Base-by-base conservation (phyloP, 2,329 filamentous ascomycete genomes). In the Colletotrichum navitas region DNA sequence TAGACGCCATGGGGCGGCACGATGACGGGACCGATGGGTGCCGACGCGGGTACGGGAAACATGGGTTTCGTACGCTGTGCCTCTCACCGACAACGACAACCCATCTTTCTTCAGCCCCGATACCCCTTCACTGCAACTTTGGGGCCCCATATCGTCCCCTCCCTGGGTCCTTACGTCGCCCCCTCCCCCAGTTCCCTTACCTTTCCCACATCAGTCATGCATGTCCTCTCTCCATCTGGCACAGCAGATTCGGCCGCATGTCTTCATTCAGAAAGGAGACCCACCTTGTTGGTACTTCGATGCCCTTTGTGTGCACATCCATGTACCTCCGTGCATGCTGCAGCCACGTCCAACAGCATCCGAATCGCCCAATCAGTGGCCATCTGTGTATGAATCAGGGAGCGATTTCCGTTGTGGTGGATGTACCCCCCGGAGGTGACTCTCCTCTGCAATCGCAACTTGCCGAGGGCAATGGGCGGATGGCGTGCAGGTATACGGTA, bases 1-100 rank as follows among this genome's bases (percentile, higher is more conserved):
- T 24, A 34, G 34, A 39, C 29, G 51, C 29, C 32, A 56, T 68
- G 52, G 49, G 10, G 47, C 66, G 66, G 60, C 51, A 63, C 51
- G 66, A 68, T 11, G 52, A 64, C 26, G 60, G 51, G 32, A 26
- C 34, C 54, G 32, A 11, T 51, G 39, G 54, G 4, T 18, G 29
- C n/a, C 39, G 58, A 36, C 32, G 24, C 60, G 60, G 60, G 60
- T 51, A 14, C 45, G 43, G 60, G 34, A 41, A 26, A 24, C 21
- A 62, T 41, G 16, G n/a, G 12, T n/a, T 36, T 39, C 32, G 29
- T 29, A 49, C 10, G 12, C 32, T 36, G 24, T 41, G n/a, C 34
- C n/a, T 43, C 34, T 62, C 51, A 21, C 45, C n/a, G 45, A 12
- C 14, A 24, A 62, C 29, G 16, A 51, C 45, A 39, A 18, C 8